phyloP scores from a whole-genome alignment of 768 basidiomycete genomes.

The Favolaschia claudopus region DNA sequence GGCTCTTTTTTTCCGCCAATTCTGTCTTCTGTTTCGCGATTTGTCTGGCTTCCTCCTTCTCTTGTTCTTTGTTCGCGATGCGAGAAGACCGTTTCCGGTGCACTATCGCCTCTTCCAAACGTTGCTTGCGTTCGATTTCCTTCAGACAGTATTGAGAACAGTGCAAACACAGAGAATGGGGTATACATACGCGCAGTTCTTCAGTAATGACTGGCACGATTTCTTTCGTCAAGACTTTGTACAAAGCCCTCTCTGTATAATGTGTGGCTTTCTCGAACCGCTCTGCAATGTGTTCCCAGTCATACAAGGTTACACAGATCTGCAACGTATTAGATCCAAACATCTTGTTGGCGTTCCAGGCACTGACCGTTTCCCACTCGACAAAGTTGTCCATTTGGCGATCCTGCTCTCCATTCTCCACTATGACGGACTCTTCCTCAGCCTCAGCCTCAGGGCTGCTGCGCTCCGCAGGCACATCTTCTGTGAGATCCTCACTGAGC shows the following conservation, averaged over 20 bases:
- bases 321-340: conserved; percentile 37
- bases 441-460: no score
- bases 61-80: conserved; percentile 81
- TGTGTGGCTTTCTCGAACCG: conserved; percentile 80
- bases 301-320: conserved; percentile 83
- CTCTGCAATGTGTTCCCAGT: conserved; percentile 85
- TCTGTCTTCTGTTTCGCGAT: conserved; percentile 68
- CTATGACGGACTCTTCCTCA: conserved; percentile 14
- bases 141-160: conserved; percentile 33
- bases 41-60: conserved; percentile 74
- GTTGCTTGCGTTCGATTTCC: conserved; percentile 70
- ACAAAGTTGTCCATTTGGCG: conserved; percentile 65
- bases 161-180: conserved; percentile 5
- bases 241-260: conserved; percentile 81
- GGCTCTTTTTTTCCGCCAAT: conserved; percentile 71
- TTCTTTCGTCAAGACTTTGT: conserved; percentile 67
- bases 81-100: conserved; percentile 93
- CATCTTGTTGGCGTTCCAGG: not conserved
- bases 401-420: conserved; percentile 31
- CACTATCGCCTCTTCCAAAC: conserved; percentile 75
- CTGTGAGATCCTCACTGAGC: conserved; percentile 59
- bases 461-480: conserved; percentile 24
- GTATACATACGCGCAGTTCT: conserved; percentile 64
- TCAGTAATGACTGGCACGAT: conserved; percentile 77
- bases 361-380: conserved; percentile 91